Evolutionary conservation across 345 rosid species (phyloP).

Genomic region (Erysimum cheiranthoides): DNA sequence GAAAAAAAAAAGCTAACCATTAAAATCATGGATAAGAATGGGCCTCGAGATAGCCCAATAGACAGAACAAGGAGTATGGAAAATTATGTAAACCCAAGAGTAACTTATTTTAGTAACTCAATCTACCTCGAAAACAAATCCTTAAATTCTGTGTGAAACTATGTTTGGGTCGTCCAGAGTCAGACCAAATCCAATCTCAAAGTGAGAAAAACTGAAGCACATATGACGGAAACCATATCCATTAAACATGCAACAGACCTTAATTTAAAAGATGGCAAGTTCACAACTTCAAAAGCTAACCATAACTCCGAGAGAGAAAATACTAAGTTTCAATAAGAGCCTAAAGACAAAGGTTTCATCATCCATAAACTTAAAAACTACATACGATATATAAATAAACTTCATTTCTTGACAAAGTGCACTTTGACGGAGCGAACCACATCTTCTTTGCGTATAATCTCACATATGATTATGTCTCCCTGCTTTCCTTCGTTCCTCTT

Average conservation of each 20-base stretch:
- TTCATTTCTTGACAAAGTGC: constrained; percentile 31
- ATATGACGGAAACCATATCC: not conserved
- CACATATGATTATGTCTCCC: constrained; percentile 24
- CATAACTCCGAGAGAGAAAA: not conserved
- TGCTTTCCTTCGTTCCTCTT: constrained; percentile 14
- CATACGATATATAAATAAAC: not conserved
- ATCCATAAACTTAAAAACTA: not conserved
- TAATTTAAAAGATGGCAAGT: not conserved
- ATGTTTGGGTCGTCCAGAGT: not conserved
- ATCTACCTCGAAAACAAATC: not conserved
- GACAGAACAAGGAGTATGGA: not conserved
- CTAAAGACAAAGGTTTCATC: not conserved
- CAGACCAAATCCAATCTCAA: not conserved
- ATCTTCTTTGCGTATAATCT: constrained; percentile 19
- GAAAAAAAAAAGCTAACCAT: not conserved
- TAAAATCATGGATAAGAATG: not conserved
- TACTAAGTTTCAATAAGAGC: not conserved
- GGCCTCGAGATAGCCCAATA: constrained; percentile 5
- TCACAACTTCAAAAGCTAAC: not conserved
- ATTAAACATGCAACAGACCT: not conserved
- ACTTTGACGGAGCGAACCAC: constrained; percentile 27
- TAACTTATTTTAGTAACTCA: not conserved
- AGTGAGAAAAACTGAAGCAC: not conserved
- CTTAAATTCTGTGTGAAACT: not conserved
- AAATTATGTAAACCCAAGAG: not conserved